Base-by-base conservation (phyloP, 257 asterid species). In the Solanum commersonii region DNA sequence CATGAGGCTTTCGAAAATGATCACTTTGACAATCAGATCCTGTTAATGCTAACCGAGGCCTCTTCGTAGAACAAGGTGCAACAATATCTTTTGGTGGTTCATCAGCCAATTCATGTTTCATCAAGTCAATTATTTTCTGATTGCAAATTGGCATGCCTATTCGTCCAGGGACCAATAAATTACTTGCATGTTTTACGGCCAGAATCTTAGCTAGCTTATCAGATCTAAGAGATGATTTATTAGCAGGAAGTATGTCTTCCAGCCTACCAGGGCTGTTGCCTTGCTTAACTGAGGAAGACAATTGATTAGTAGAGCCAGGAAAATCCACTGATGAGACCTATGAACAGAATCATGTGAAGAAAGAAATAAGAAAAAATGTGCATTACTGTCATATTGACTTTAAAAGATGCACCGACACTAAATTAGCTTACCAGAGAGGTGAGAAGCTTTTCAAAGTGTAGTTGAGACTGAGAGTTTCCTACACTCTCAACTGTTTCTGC, bases 191-290 rank as follows among this genome's bases (percentile, higher is more conserved):
- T 79, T 90, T 91, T 86, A 87, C 87, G 65, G 68, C 49, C 84
- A 94, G 89, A 78, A 84, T 91, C 84, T 81, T 90, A 52, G 84
- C 85, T 77, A 84, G 90, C 90, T 91, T 91, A 89, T 90, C 91
- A 71, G 93, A 84, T 52, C 90, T 87, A 90, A 94, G 89, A 89
- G 93, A 91, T 70, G 98, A 95, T 84, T 97, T 94, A 89, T 97
- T 97, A 83, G 99, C 99, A 87, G 99, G 98, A 92, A 94, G 92
- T 84, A 95, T 88, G 84, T 93, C 96, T 46, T 89, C 86, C 89
- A 90, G 87, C 68, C 67, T 63, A 89, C 79, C 88, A 86, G 88
- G 90, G 88, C 87, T 79, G 60, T 87, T 83, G 67, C 87, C 72
- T 86, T 72, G 92, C 87, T 93, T 94, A 88, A 88, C 84, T 65